Evolutionary conservation across 2,329 filamentous ascomycete species (phyloP).

Genomic region (Cordyceps militaris): DNA sequence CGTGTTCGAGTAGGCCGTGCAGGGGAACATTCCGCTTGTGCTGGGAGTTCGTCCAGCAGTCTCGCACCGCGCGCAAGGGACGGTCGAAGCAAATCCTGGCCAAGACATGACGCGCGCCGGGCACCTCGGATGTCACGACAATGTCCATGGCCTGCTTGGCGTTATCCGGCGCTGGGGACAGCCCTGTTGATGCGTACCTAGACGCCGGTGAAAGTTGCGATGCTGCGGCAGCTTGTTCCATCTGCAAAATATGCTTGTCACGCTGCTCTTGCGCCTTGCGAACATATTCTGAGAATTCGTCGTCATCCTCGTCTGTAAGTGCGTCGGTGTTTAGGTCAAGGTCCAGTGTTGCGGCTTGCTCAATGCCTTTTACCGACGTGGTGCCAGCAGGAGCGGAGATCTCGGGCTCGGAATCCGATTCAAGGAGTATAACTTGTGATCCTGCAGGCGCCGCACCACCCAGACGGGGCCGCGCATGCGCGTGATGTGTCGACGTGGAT

Average conservation of each 20-base stretch:
- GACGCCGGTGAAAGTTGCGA: not conserved
- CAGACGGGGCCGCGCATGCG: not conserved
- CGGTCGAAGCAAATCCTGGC: slow-evolving; percentile 62
- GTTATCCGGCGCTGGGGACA: slow-evolving; percentile 4
- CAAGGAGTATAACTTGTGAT: slow-evolving; percentile 24
- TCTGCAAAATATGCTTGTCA: slow-evolving; percentile 14
- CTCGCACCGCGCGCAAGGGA: slow-evolving; percentile 57
- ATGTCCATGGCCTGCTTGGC: slow-evolving; percentile 21
- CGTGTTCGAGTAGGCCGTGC: slow-evolving; percentile 26
- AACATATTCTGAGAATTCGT: slow-evolving; percentile 41
- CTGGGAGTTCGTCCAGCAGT: slow-evolving; percentile 63
- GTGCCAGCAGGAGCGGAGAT: slow-evolving; percentile 15
- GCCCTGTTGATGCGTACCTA: not conserved
- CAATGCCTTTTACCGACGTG: slow-evolving; percentile 12
- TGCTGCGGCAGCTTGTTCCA: slow-evolving; percentile 16
- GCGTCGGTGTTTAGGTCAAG: slow-evolving; percentile 14
- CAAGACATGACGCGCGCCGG: slow-evolving; percentile 47
- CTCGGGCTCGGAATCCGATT: slow-evolving; percentile 24
- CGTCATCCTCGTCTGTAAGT: slow-evolving; percentile 25
- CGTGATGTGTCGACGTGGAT: not conserved
- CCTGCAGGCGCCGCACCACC: not conserved
- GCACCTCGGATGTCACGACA: slow-evolving; percentile 56
- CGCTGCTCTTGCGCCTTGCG: slow-evolving; percentile 31
- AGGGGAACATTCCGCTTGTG: slow-evolving; percentile 31
- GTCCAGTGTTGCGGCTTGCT: slow-evolving; percentile 1